Evolutionary conservation across 1,284 basidiomycete species (phyloP), one percentile per base, ranked within the genome.

Genomic region (Wolfiporia cocos): DNA sequence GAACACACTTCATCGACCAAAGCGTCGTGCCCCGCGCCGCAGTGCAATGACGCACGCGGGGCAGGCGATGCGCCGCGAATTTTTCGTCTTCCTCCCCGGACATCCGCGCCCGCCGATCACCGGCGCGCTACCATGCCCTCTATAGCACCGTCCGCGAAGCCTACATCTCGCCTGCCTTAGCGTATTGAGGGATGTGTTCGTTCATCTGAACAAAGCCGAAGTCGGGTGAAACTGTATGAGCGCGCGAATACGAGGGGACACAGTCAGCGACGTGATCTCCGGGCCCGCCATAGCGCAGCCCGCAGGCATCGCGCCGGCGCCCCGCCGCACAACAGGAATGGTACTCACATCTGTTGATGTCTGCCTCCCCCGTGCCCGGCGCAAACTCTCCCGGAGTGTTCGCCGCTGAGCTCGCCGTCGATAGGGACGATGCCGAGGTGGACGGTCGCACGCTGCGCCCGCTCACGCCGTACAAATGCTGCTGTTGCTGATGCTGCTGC

Each of bases 261-360:
- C 55, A 48, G 54, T 57, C 51, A 55, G 50, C 44, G 12, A 44
- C 24, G 41, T 42, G 28, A 43, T 19, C 18, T 35, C 20, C 9
- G 7, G 32, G 10, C 34, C 43, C 32, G 44, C 31, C 42, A 33
- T n/a, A 28, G 26, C 26, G 26, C 26, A 28, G 7, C 26, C 26
- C 34, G 34, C 34, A 19, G 17, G 18, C 5, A 18, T 29, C 20
- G 20, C 26, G 19, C 22, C 28, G 34, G 35, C n/a, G 33, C 33
- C 38, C 28, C 37, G 32, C 17, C 34, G 35, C 34, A 30, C 14
- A 15, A 42, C 35, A 28, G 26, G 15, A 45, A 48, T 41, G 50
- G 51, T 49, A 84, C 85, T 82, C 68, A 88, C 86, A 86, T 65
- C 85, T 76, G 57, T 78, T 82, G 58, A 86, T 83, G 63, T 83